phyloP scores from a whole-genome alignment of 345 rosid species.

The Syzygium aromaticum region DNA sequence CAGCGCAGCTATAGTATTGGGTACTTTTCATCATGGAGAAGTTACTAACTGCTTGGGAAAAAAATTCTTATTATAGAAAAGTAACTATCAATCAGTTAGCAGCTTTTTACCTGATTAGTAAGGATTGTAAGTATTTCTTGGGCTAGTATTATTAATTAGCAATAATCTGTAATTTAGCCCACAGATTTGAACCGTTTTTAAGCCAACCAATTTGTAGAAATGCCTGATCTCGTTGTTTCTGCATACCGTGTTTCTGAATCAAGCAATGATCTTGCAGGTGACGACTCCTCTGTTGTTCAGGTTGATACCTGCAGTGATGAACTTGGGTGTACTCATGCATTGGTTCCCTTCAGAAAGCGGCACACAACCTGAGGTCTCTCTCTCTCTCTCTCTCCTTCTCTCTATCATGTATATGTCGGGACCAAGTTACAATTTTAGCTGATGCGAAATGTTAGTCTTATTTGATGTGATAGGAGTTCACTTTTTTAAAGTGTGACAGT shows the following conservation, averaged over 20 bases:
- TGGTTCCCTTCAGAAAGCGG: slow-evolving; percentile 76
- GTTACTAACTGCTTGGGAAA: background rate
- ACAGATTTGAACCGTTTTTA: background rate
- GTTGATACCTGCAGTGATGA: slow-evolving; percentile 74
- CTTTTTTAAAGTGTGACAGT: background rate
- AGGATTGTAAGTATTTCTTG: background rate
- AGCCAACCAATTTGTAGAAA: background rate
- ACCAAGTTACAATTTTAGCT: background rate
- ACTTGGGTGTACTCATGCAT: slow-evolving; percentile 72
- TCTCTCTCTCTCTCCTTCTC: slow-evolving; percentile 2
- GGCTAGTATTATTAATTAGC: background rate
- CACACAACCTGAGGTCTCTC: slow-evolving; percentile 53
- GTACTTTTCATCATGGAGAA: background rate
- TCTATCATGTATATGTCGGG: background rate
- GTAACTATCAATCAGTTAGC: background rate
- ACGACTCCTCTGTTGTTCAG: slow-evolving; percentile 89
- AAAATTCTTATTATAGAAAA: background rate
- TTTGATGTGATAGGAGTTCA: too few relatives aligned
- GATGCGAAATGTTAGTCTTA: background rate
- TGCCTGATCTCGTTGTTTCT: background rate
- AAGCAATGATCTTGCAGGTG: slow-evolving; percentile 40
- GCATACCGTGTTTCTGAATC: background rate
- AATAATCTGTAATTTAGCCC: background rate
- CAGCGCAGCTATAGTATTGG: background rate
- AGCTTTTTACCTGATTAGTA: background rate